These are phyloP conservation scores for Aeschynomene evenia DNA, from an alignment of 306 rosid genomes.

Conservation along the genomic window DNA sequence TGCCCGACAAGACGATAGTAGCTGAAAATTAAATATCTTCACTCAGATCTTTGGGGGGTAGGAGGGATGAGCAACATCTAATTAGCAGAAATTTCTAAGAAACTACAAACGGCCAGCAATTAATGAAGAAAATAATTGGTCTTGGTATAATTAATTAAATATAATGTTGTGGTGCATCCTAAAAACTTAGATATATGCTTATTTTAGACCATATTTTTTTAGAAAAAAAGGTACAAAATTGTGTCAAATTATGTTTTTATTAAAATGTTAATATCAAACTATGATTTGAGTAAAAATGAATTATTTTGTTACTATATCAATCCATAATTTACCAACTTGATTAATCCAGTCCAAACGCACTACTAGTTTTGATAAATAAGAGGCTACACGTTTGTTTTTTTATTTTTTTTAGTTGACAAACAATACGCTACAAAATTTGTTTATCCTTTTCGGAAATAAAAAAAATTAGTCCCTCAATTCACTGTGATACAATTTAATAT, in stretches of 20 bases:
- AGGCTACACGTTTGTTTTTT: background rate
- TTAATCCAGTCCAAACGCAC: background rate
- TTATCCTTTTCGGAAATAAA: background rate
- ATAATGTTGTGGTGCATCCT: background rate
- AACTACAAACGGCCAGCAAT: background rate
- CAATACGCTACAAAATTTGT: background rate
- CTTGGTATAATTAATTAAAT: background rate
- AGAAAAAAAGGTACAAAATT: background rate
- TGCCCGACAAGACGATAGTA: too few species aligned
- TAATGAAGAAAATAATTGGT: background rate
- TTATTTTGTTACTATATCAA: background rate
- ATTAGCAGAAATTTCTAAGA: background rate
- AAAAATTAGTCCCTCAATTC: too few species aligned
- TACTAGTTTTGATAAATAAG: background rate
- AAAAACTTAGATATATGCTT: background rate
- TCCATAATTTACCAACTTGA: background rate
- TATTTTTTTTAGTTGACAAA: background rate
- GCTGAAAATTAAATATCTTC: constrained; percentile 3
- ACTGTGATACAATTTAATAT: too few species aligned
- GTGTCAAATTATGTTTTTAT: background rate
- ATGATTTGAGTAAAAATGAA: background rate
- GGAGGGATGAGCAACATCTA: background rate
- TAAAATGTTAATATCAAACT: background rate
- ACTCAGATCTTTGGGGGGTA: background rate
- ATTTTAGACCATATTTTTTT: too few species aligned